Evolutionary conservation across 2,329 filamentous ascomycete species (phyloP), one percentile per base, ranked within the genome.

Genomic region (Uncinocarpus reesii): DNA sequence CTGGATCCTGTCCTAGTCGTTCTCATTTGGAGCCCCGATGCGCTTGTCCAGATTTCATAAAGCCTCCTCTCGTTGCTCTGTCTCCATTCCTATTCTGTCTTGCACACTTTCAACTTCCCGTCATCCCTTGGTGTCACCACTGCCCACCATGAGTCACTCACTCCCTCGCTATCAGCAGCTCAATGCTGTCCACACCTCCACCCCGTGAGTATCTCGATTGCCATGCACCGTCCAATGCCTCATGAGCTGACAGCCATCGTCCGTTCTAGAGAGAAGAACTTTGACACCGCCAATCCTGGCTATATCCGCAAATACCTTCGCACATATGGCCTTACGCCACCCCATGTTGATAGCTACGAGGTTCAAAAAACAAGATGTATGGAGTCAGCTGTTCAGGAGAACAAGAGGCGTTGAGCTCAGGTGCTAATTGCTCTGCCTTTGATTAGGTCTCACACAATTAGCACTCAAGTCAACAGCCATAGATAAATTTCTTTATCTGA

Each of bases 291-390:
- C 52, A 70, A 73, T 56, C 70, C 71, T 31, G 57, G 67, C 37
- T 69, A 72, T 49, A 71, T 73, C 40, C 71, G 71, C 62, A 73
- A 71, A 56, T 73, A 73, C 59, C 66, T 73, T 52, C 68, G 69
- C 54, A 73, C 71, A 15, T 73, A 74, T 56, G 71, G 71, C 45
- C 62, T 74, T 50, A 72, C 70, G 51, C 71, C 71, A 55, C 71
- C 71, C 38, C 68, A 67, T 45, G 65, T 69, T 38, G 71, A 74
- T 55, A 66, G 62, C 51, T 72, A 72, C 55, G 71, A 74, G 53
- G 62, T 65, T 34, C 71, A 74, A 57, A 70, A 71, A 62, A 65
- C 65, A 56, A 65, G 71, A 62, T 73, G 71, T 63, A 58, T 48
- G 59, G 55, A 42, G 23, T 15, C 15, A 35, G 42, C 15, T 26